Percentiles rank a stretch among this genome's conserved stretches.
Conservation (phyloP, 2,329 filamentous ascomycete genomes). For the Colletotrichum chrysophilum region DNA sequence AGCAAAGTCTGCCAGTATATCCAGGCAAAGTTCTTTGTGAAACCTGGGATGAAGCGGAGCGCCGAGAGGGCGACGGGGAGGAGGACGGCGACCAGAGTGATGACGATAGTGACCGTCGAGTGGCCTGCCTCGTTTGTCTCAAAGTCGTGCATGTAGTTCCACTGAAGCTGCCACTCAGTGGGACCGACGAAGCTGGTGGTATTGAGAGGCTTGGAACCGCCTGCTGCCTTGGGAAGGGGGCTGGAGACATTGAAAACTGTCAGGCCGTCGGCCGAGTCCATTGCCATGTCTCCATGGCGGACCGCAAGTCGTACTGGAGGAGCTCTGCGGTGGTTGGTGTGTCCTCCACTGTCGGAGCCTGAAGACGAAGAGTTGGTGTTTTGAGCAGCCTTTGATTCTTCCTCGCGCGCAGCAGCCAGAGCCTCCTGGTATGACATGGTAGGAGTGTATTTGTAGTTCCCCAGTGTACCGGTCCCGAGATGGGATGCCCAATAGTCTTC, state of each 20-base stretch:
- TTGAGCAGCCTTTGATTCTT: constrained; percentile 22
- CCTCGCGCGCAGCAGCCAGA: constrained; percentile 18
- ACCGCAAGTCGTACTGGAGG: not conserved
- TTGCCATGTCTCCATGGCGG: constrained; percentile 16
- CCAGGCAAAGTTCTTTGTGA: constrained; percentile 7
- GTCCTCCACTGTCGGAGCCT: not conserved
- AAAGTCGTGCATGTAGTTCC: constrained; percentile 57
- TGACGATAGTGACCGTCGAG: constrained; percentile 24
- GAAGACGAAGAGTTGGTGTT: not conserved
- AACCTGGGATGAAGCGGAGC: constrained; percentile 37
- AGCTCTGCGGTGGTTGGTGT: not conserved
- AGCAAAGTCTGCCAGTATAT: constrained; percentile 23
- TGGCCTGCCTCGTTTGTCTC: constrained; percentile 47
- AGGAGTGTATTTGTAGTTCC: constrained; percentile 18
- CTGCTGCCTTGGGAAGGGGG: constrained; percentile 29
- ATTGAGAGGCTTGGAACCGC: constrained; percentile 19
- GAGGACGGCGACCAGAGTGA: constrained; percentile 32
- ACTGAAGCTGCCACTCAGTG: constrained; percentile 33
- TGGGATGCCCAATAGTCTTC: constrained; percentile 5
- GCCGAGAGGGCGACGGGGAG: constrained; percentile 36
- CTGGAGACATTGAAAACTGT: constrained; percentile 31
- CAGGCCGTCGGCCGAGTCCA: not conserved
- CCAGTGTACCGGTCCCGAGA: not conserved
- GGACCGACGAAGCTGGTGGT: not conserved
- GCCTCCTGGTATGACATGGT: constrained; percentile 1